Evolutionary conservation across 768 basidiomycete genomes (phyloP).

Genomic region (Gyrodon lividus): DNA sequence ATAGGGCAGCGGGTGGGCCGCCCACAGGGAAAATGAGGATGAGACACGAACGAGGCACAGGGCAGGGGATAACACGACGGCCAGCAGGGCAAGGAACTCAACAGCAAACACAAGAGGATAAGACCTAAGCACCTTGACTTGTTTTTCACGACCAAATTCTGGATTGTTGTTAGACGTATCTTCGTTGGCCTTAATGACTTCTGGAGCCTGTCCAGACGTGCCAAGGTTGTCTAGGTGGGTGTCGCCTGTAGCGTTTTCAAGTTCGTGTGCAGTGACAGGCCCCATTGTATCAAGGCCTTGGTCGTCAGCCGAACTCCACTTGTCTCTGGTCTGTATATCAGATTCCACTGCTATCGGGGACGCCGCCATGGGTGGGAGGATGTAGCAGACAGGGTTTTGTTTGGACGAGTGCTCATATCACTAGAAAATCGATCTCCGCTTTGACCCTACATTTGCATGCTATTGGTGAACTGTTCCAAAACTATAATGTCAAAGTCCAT

Average conservation of each 20-base stretch:
- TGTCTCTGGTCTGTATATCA: slow-evolving; percentile 27
- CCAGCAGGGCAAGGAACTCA: slow-evolving; percentile 22
- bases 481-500: too few relatives aligned
- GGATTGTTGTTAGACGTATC: slow-evolving; percentile 45
- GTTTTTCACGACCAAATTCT: slow-evolving; percentile 64
- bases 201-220: slow-evolving; percentile 7
- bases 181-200: slow-evolving; percentile 33
- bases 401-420: slow-evolving; percentile 1
- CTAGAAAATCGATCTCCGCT: slow-evolving; percentile 19
- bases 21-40: slow-evolving; percentile 4
- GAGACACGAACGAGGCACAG: slow-evolving; percentile 15
- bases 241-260: slow-evolving; percentile 47
- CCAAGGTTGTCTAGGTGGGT: slow-evolving; percentile 29
- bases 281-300: slow-evolving; percentile 46
- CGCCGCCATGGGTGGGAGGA: slow-evolving; percentile 14
- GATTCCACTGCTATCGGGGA: slow-evolving; percentile 10
- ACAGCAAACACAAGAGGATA: slow-evolving; percentile 39
- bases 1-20: slow-evolving; percentile 15
- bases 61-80: slow-evolving; percentile 10
- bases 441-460: too few relatives aligned
- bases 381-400: background rate
- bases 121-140: slow-evolving; percentile 87
- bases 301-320: slow-evolving; percentile 49
- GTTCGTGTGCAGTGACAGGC: slow-evolving; percentile 45
- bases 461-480: too few relatives aligned